phyloP scores from a whole-genome alignment of 2,329 filamentous ascomycete species.

The Pseudocercospora eumusae region DNA sequence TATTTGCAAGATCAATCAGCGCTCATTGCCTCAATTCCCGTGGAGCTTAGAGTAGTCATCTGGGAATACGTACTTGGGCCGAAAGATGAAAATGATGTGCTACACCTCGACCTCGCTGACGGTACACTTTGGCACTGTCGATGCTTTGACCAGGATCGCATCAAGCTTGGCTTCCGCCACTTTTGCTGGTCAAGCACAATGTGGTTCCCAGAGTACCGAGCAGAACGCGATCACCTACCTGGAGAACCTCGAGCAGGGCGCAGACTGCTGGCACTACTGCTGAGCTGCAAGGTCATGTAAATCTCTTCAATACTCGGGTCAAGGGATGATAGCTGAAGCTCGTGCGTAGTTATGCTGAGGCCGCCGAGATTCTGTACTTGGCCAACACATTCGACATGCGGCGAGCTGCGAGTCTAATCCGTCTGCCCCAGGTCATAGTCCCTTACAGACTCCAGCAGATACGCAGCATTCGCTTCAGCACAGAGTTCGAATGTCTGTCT shows the following conservation, averaged over 20 bases:
- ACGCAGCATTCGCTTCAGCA: conserved; percentile 8
- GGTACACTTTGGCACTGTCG: conserved; percentile 8
- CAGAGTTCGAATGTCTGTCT: not conserved
- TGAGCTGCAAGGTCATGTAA: not conserved
- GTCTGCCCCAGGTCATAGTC: conserved; percentile 1
- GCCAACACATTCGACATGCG: conserved; percentile 16
- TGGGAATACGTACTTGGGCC: conserved; percentile 14
- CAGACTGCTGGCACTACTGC: not conserved
- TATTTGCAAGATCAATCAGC: not conserved
- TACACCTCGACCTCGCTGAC: conserved; percentile 13
- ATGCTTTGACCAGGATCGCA: conserved; percentile 10
- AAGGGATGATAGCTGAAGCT: not conserved
- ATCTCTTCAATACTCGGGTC: not conserved
- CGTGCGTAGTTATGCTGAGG: conserved; percentile 8
- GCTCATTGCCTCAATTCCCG: conserved; percentile 1
- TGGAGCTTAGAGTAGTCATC: conserved; percentile 12
- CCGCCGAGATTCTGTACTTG: conserved; percentile 11
- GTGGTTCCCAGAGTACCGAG: too few species aligned
- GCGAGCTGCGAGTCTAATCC: not conserved
- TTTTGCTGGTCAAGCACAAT: conserved; percentile 9
- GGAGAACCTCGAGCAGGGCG: not conserved
- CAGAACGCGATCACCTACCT: not conserved
- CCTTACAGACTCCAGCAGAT: conserved; percentile 13
- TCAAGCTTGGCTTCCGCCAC: conserved; percentile 1
- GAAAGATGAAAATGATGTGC: conserved; percentile 10